A percentile compares a stretch with the other conserved stretches of the same genome.
These are phyloP conservation scores for Rhizophagus sp. DNA, from an alignment of 192 early-diverging fungal species.

Conservation along the genomic window DNA sequence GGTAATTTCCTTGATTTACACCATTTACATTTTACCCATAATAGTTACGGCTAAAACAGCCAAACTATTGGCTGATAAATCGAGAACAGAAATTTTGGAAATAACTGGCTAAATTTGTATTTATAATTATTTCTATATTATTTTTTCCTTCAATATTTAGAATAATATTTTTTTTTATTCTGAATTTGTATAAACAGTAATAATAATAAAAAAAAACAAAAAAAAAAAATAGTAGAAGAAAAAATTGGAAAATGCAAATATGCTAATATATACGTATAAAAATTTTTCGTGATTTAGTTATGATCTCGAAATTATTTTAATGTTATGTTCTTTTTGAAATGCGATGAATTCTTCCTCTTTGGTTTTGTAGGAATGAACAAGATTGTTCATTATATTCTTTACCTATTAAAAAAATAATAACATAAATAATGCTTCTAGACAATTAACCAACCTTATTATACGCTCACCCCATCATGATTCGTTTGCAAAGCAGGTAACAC, in stretches of 20 bases:
- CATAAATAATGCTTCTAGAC: neutral
- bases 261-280: neutral
- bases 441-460: neutral
- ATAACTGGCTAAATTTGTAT: constrained; percentile 4
- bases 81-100: constrained; percentile 18
- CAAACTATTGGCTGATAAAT: constrained; percentile 16
- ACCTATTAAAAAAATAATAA: constrained; percentile 55
- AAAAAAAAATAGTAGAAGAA: no score
- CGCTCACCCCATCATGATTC: constrained; percentile 80
- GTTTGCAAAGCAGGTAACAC: constrained; percentile 85
- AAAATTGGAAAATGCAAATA: no score
- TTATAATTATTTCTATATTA: neutral
- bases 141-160: neutral
- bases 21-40: constrained; percentile 27
- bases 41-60: constrained; percentile 20
- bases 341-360: constrained; percentile 88
- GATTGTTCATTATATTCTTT: constrained; percentile 70
- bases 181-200: neutral
- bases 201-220: no score
- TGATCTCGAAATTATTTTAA: constrained; percentile 54
- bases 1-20: constrained; percentile 23
- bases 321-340: constrained; percentile 90
- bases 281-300: neutral
- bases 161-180: neutral
- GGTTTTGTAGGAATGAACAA: constrained; percentile 78